Percentiles rank a stretch among this genome's conserved stretches.
phyloP scores from a whole-genome alignment of 1,284 basidiomycete genomes.

The Pyrrhoderma noxium region DNA sequence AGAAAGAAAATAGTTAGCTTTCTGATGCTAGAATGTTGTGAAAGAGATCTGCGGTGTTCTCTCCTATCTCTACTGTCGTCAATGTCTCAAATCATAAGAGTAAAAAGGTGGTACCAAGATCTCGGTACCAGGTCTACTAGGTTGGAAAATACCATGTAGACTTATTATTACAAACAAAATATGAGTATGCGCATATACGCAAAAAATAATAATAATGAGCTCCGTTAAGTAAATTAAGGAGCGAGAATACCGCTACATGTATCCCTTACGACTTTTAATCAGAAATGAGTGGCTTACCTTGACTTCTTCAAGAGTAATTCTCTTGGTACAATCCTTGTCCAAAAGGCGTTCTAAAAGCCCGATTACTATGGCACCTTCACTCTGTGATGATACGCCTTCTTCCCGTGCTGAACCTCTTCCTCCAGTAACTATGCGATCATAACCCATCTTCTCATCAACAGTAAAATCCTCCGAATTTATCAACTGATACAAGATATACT shows the following conservation, averaged over 20 bases:
- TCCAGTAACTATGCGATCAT: slow-evolving; percentile 51
- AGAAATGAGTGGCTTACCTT: slow-evolving; percentile 53
- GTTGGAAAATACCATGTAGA: too few species aligned
- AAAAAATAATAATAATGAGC: too few species aligned
- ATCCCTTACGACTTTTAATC: not conserved
- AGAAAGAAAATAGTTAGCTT: not conserved
- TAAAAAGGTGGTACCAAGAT: too few species aligned
- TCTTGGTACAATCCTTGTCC: slow-evolving; percentile 73
- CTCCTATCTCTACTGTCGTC: too few species aligned
- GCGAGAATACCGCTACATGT: too few species aligned
- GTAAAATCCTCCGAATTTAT: slow-evolving; percentile 79
- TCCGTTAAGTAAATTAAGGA: too few species aligned
- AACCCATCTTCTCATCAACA: slow-evolving; percentile 68
- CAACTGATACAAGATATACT: slow-evolving; percentile 79
- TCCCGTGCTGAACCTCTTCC: slow-evolving; percentile 13
- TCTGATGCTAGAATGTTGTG: slow-evolving; percentile 17
- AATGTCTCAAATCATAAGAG: too few species aligned
- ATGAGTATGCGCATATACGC: too few species aligned
- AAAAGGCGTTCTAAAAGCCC: slow-evolving; percentile 72
- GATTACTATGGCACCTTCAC: slow-evolving; percentile 57
- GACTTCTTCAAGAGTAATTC: slow-evolving; percentile 79
- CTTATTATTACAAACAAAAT: too few species aligned
- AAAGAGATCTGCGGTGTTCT: not conserved
- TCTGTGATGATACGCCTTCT: slow-evolving; percentile 19
- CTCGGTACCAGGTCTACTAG: too few species aligned